Base-by-base conservation (phyloP, 441 rosid genomes). In the Bocquillonia castaneifolia region DNA sequence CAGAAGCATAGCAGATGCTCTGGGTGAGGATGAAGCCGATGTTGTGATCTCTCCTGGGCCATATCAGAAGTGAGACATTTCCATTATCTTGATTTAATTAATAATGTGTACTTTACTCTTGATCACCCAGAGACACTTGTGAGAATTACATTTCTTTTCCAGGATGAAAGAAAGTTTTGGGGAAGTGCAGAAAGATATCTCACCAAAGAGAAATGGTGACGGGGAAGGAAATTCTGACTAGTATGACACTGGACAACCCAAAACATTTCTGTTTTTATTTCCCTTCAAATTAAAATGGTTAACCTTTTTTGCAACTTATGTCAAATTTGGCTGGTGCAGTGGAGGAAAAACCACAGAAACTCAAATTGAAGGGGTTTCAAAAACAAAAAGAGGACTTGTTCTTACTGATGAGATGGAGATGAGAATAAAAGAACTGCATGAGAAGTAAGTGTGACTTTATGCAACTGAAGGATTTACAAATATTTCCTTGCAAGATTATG, bases 21-120 rank as follows among this genome's bases (percentile, higher is more conserved):
- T 95, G 79, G 99, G 99, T 54, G 99, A 95, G 58, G 99, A 95
- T 76, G 99, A 95, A 79, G 97, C 95, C 75, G 98, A 95, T 85
- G 96, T 90, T 64, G 83, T 86, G 69, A 81, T 92, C 74, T 70
- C 90, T 67, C 90, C 86, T 81, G 86, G 83, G 51, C 74, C 75
- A 57, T 37, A 72, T 81, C 85, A 79, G 64, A 81, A 37, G 72
- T 60, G 26, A 63, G 73, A 72, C 40, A 31, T 58, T 60, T 63
- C 69, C 66, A 34, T 63, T 26, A 23, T 37, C 63, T 76, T 65
- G 17, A 25, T 62, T 31, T 34, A 23, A 13, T 32, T 15, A 23
- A 29, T 31, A 29, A 47, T 45, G 10, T 72, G n/a, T 56, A 64
- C 20, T 44, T 76, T 44, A 28, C 53, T 72, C 29, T 29, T 63